Base-by-base conservation (phyloP, 2,329 filamentous ascomycete genomes). In the Metarhizium brunneum region DNA sequence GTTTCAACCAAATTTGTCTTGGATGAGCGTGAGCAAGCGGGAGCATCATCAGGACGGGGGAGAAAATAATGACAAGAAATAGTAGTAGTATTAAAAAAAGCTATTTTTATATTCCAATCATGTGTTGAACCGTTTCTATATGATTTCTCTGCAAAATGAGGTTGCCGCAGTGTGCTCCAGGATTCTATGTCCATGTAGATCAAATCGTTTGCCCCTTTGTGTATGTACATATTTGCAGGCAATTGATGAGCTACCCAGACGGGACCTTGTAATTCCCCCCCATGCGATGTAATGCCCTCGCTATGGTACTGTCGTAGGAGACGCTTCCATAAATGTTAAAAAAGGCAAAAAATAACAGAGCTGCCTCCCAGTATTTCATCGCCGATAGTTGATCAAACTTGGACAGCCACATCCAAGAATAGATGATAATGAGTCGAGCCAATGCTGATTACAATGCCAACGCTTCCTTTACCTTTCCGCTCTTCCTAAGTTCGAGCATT, bases 401-500 rank as follows among this genome's bases (percentile, higher is more conserved):
- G 32, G 32, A 35, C 32, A 35, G 32, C 32, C 43, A 48, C 13
- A 30, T 25, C n/a, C 47, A 16, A 32, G 1, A 32, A 25, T 6
- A 25, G 38, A 7, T 36, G 35, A 20, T 11, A 25, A 20, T 4
- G 45, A 6, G 30, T 11, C 32, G 4, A n/a, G 13, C 6, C 4
- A 30, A 48, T 32, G 40, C 29, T 16, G 16, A 42, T 18, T 11
- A 38, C 35, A 32, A 53, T n/a, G 48, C 52, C 16, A 47, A 47
- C 14, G 20, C 38, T 20, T 59, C 59, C 29, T 59, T 58, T 5
- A 54, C 51, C 50, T 57, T 58, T 11, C 29, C 14, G 20, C 32
- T 62, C 58, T 56, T 66, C 59, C 67, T 62, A 58, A 65, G 62
- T 56, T 70, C 66, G 16, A 65, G 58, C 49, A 67, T 45, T 18